Base-by-base conservation (phyloP, 2,329 filamentous ascomycete species). In the Colletotrichum trifolii region DNA sequence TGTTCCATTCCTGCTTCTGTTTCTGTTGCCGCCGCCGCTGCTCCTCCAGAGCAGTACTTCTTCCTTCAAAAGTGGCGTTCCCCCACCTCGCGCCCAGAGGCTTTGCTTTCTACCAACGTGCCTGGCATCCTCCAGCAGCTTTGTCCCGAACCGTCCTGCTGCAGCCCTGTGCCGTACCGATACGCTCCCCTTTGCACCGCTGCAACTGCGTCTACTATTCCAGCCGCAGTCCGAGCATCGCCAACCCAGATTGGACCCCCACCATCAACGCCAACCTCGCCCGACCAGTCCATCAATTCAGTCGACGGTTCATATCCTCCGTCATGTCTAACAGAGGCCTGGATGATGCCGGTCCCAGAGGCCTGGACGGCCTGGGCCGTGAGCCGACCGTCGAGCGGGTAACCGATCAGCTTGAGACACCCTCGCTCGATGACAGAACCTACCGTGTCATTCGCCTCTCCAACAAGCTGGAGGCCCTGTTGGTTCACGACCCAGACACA, bases 401-500 rank as follows among this genome's bases (percentile, higher is more conserved):
- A 69, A 89, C 92, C 39, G 91, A 96, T 73, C 78, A 84, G 50
- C 82, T 97, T 59, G 92, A 97, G 81, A 94, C 92, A 73, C 93
- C 94, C 6, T 89, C 90, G 69, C 85, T 96, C 59, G 95, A 98
- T 78, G 89, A 97, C 76, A 88, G 95, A 57, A 86, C 88, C 38
- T 99, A 99, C 76, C 87, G 95, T 63, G 93, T 99, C 68, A 90
- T 98, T 71, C 87, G 89, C 57, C 84, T 99, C 57, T 82, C 87
- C 50, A 99, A 99, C 78, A 85, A 94, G 76, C 87, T 99, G 13
- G 95, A 99, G 82, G 95, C 89, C 8, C 84, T 99, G 15, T 82
- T 99, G 54, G 96, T 98, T 60, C 95, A 98, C 76, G 96, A 99
- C 79, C 87, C 92, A 1, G 91, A 96, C 68, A 97, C 96, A 8